phyloP scores from a whole-genome alignment of 352 stramenopile species.

The Peronospora destructor region DNA sequence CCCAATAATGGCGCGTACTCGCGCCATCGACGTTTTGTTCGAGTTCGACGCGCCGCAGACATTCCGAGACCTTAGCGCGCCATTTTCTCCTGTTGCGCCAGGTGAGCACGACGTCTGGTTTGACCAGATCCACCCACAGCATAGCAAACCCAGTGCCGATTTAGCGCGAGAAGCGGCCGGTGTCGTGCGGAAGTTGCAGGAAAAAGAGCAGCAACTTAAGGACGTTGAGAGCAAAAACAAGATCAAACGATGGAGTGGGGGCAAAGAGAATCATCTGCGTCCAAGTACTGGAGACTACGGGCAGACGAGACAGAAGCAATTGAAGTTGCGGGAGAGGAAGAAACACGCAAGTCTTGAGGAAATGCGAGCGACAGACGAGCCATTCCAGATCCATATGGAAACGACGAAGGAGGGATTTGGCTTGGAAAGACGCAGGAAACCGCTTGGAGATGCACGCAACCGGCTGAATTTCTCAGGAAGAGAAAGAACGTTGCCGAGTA shows the following conservation, averaged over 20 bases:
- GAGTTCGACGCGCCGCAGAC: constrained; percentile 65
- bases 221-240: constrained; percentile 3
- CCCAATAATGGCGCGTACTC: constrained; percentile 8
- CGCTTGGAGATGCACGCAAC: constrained; percentile 20
- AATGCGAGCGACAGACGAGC: constrained; percentile 15
- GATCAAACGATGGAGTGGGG: neutral
- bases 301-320: constrained; percentile 9
- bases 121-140: constrained; percentile 40
- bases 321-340: constrained; percentile 2
- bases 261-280: constrained; percentile 34
- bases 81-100: constrained; percentile 8
- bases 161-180: constrained; percentile 30
- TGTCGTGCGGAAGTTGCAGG: constrained; percentile 9
- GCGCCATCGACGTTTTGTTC: constrained; percentile 51
- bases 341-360: constrained; percentile 23
- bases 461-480: neutral
- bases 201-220: constrained; percentile 13
- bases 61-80: constrained; percentile 45
- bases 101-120: constrained; percentile 60
- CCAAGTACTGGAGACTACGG: constrained; percentile 11
- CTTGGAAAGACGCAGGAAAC: constrained; percentile 5
- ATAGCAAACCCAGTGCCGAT: constrained; percentile 57
- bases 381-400: constrained; percentile 11
- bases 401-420: neutral
- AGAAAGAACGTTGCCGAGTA: constrained; percentile 2